Base-by-base conservation (phyloP, 352 stramenopile genomes). In the Globisporangium splendens region DNA sequence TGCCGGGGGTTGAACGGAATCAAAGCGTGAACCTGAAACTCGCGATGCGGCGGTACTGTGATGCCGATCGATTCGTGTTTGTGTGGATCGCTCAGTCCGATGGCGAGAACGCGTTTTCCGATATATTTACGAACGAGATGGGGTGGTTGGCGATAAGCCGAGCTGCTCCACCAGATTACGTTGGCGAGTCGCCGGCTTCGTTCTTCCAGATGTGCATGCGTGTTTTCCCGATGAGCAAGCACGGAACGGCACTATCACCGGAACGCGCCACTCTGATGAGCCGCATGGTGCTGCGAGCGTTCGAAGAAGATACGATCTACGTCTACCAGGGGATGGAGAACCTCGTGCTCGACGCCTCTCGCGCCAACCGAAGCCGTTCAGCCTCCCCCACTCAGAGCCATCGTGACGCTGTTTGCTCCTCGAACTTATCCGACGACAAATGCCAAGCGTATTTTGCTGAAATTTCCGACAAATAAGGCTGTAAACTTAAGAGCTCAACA, bases 251-350 rank as follows among this genome's bases (percentile, higher is more conserved):
- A 2, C 50, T 6, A 20, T 47, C 17, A 4, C n/a, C 5, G 18
- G 28, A 31, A 15, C 39, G 18, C 28, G 20, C 22, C 28, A 22
- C 35, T 2, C 43, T 43, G 7, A 18, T 60, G n/a, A 35, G 44
- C 43, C 31, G 52, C 54, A 44, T 60, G 43, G 52, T 60, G 54
- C 43, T 53, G 43, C 52, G 44, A 10, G 54, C 44, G 13, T 60
- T 60, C 18, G 44, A 60, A 24, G 54, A 60, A 20, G 54, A 60
- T 31, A 33, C 39, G 18, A 10, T 20, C 14, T 33, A 47, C 31
- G 38, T 60, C 43, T 38, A 51, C 18, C 54, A 60, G 28, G 24
- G 7, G 8, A 14, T 46, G 8, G 54, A 60, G 18, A 60, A 53
- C 54, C 24, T 33, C 2, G 20, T 60, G 54, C 54, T 60, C 11